Evolutionary conservation across 164 flowering plant genomes (phyloP), one percentile per base, ranked within the genome.

Genomic region (Amborella trichopoda): DNA sequence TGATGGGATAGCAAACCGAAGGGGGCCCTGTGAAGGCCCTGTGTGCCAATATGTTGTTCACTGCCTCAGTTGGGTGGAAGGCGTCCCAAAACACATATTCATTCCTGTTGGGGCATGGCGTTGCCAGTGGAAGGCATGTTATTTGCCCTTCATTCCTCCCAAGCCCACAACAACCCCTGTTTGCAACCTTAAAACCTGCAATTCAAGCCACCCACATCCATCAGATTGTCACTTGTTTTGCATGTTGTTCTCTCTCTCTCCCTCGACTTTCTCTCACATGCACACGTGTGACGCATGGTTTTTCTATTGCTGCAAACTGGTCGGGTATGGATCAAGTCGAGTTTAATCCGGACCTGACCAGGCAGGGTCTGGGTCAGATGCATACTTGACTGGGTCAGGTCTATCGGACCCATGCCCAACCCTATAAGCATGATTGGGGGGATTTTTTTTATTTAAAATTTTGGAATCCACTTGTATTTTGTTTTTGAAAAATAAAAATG

Each of bases 21-120:
- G 78, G 78, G 0, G 81, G 68, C 0, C 89, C 94, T 28, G 36
- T 25, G 44, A 67, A 76, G 14, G 76, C 77, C 27, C 76, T 60
- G 21, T 60, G 62, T 20, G 78, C 81, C 8, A 80, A 60, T 45
- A 83, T 55, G 23, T 59, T 53, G 41, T 65, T 75, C 3, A 63
- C 83, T 18, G 78, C 80, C 33, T 74, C 60, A 3, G 86, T 80
- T 10, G 83, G 81, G 43, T 83, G 86, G 49, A 60, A 80, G 5
- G 81, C 86, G 58, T 84, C 94, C 89, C 89, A 84, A 49, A 81
- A 84, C 26, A 81, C 59, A 51, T 74, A 73, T 16, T 59, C 46
- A 28, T 53, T 70, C 49, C 94, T 61, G 48, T 76, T 66, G 9
- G 54, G 3, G 44, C 94, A 84, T 14, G 94, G 94, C 12, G 57